These are phyloP conservation scores for Euphrasia arctica DNA, from an alignment of 305 asterid genomes.

Conservation along the genomic window DNA sequence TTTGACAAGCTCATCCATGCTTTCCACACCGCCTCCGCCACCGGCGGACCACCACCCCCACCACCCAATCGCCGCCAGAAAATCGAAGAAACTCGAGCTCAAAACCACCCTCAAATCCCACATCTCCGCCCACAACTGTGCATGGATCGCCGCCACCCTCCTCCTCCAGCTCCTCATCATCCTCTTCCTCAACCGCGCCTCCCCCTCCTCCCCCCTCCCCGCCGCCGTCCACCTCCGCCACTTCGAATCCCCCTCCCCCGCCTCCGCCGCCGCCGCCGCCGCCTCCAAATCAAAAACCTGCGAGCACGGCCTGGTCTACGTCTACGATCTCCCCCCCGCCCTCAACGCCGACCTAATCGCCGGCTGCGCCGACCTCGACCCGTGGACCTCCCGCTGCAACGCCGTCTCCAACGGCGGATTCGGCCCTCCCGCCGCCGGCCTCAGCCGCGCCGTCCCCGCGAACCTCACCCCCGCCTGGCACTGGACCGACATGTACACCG, in stretches of 20 bases:
- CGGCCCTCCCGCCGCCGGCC: constrained; percentile 51
- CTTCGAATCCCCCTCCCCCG: constrained; percentile 18
- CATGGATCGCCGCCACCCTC: constrained; percentile 37
- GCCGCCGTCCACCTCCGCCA: constrained; percentile 21
- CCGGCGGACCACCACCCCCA: constrained; percentile 26
- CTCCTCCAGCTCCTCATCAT: constrained; percentile 40
- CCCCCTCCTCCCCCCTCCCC: constrained; percentile 25
- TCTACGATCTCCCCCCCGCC: constrained; percentile 51
- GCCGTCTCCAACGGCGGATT: constrained; percentile 54
- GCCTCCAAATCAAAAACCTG: constrained; percentile 23
- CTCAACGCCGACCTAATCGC: constrained; percentile 49
- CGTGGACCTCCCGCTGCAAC: constrained; percentile 53
- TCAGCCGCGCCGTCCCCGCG: constrained; percentile 32
- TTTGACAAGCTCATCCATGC: constrained; percentile 15
- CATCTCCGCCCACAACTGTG: constrained; percentile 35
- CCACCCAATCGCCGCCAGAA: constrained; percentile 16
- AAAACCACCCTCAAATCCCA: constrained; percentile 35
- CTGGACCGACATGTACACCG: constrained; percentile 72
- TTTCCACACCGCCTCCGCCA: constrained; percentile 24
- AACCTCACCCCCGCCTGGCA: constrained; percentile 54
- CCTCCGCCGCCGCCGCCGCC: background rate
- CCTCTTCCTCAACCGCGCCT: constrained; percentile 32
- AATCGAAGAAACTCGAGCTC: constrained; percentile 23
- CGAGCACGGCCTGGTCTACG: constrained; percentile 39
- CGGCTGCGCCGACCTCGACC: constrained; percentile 51